Percentiles rank a stretch among this genome's conserved stretches.
These are phyloP conservation scores for Melastoma candidum DNA, from an alignment of 441 rosid species.

Conservation along the genomic window DNA sequence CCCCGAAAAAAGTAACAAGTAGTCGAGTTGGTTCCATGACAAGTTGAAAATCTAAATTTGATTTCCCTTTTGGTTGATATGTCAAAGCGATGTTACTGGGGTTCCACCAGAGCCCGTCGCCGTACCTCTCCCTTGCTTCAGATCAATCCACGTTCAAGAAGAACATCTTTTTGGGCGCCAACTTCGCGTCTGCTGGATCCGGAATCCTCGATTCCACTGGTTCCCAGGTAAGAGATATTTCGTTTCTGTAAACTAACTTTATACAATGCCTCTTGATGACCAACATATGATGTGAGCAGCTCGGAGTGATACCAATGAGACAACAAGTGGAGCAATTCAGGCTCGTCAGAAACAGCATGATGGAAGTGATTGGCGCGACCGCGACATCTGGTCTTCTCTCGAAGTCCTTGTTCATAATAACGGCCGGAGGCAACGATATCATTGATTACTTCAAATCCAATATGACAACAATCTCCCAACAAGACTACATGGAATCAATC, in stretches of 20 bases:
- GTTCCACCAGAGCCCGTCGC: background rate
- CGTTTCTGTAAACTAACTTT: too few species aligned
- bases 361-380: too few species aligned
- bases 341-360: background rate
- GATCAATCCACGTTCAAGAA: background rate
- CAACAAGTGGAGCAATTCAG: constrained; percentile 1
- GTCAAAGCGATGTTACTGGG: background rate
- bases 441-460: background rate
- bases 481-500: background rate
- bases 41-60: too few species aligned
- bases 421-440: constrained; percentile 3
- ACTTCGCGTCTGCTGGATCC: background rate
- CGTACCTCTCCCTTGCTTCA: background rate
- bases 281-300: too few species aligned
- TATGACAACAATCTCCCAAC: background rate
- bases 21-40: too few species aligned
- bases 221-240: too few species aligned
- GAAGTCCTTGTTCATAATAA: background rate
- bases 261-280: too few species aligned
- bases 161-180: background rate
- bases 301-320: too few species aligned
- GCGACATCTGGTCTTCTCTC: background rate
- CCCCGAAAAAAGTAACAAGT: background rate
- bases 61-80: background rate
- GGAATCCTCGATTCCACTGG: background rate